These are phyloP conservation scores for Galerina sulciceps DNA, from an alignment of 768 basidiomycete species.

Conservation along the genomic window DNA sequence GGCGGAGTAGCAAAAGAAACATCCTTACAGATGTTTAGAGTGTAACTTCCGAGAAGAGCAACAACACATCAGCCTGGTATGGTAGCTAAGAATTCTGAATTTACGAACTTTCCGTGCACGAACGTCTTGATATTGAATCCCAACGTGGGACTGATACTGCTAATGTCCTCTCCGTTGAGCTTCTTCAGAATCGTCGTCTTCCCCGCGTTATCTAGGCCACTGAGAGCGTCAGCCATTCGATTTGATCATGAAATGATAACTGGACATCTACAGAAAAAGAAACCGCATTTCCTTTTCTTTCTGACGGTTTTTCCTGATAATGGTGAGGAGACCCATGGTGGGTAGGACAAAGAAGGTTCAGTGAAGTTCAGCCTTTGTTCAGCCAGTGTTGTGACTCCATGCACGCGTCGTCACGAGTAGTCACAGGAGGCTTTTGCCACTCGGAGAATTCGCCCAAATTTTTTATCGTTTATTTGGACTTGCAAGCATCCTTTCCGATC, in stretches of 20 bases:
- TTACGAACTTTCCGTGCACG: slow-evolving; percentile 77
- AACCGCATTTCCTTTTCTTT: slow-evolving; percentile 98
- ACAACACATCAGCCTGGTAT: slow-evolving; percentile 19
- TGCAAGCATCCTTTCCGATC: not conserved
- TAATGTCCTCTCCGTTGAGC: slow-evolving; percentile 90
- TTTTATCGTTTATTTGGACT: no score
- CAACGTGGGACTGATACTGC: slow-evolving; percentile 86
- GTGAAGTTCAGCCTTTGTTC: no score
- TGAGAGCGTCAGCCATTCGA: slow-evolving; percentile 34
- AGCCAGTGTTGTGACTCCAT: not conserved
- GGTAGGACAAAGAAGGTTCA: not conserved
- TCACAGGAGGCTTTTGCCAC: no score
- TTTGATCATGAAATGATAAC: not conserved
- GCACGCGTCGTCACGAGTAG: no score
- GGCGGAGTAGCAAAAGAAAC: slow-evolving; percentile 18
- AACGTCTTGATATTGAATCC: slow-evolving; percentile 99
- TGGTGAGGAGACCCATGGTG: slow-evolving; percentile 90
- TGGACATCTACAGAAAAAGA: slow-evolving; percentile 76
- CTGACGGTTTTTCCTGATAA: slow-evolving; percentile 93
- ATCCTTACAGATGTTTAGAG: slow-evolving; percentile 75
- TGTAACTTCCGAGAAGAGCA: slow-evolving; percentile 54
- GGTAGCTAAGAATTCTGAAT: slow-evolving; percentile 30
- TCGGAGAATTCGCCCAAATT: no score
- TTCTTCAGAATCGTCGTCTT: slow-evolving; percentile 98
- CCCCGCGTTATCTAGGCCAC: slow-evolving; percentile 97